Evolutionary conservation across 2,329 filamentous ascomycete species (phyloP).

Genomic region (Epicoccum nigrum): DNA sequence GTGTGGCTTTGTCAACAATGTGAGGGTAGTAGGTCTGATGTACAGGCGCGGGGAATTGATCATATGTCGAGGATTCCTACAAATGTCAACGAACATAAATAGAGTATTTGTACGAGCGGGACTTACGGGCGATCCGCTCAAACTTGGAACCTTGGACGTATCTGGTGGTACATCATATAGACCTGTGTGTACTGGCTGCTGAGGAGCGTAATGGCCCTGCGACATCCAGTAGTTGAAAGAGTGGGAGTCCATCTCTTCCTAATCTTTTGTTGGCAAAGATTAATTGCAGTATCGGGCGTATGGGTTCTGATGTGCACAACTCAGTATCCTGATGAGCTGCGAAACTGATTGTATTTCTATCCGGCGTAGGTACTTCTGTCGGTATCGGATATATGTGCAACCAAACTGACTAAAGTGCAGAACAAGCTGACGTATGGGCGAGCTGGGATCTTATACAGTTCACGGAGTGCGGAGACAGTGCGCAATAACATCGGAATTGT

Average conservation of each 20-base stretch:
- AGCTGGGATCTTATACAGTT: constrained; percentile 44
- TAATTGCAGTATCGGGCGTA: neutral
- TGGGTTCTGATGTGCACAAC: neutral
- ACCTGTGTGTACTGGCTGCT: constrained; percentile 38
- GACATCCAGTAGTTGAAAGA: constrained; percentile 47
- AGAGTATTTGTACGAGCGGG: neutral
- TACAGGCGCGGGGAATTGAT: constrained; percentile 41
- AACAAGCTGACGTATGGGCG: constrained; percentile 34
- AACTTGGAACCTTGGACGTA: constrained; percentile 46
- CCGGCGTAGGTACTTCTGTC: too few relatives aligned
- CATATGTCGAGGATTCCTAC: constrained; percentile 47
- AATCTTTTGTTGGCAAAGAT: constrained; percentile 1
- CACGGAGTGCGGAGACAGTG: constrained; percentile 16
- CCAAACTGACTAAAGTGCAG: constrained; percentile 25
- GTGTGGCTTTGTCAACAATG: constrained; percentile 41
- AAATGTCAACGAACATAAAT: neutral
- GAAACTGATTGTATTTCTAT: too few relatives aligned
- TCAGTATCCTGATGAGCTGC: too few relatives aligned
- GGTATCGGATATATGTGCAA: too few relatives aligned
- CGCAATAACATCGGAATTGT: constrained; percentile 32
- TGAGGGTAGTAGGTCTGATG: constrained; percentile 44
- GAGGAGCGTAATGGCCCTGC: constrained; percentile 42
- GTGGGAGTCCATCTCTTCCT: constrained; percentile 43
- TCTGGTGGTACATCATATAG: constrained; percentile 44
- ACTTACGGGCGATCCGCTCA: constrained; percentile 49